phyloP scores from a whole-genome alignment of 1,139 yeast species.

The Petasospora fabianii region DNA sequence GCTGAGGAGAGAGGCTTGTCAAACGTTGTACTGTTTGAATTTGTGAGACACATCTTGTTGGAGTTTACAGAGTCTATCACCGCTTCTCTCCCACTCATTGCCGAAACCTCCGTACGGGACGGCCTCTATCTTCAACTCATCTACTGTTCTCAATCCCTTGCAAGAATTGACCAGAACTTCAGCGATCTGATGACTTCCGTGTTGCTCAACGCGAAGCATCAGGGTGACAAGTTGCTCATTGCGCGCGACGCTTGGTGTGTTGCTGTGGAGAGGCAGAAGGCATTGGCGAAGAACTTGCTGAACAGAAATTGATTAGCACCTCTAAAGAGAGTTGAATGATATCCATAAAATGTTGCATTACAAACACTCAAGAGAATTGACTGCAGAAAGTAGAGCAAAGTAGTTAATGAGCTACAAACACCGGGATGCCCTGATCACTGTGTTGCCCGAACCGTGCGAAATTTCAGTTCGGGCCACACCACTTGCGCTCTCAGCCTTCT shows the following conservation, averaged over 20 bases:
- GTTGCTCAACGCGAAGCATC: conserved; percentile 16
- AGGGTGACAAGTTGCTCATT: conserved; percentile 20
- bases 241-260: conserved; percentile 34
- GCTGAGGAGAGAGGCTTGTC: conserved; percentile 13
- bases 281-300: conserved; percentile 27
- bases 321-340: no score
- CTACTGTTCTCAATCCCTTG: conserved; percentile 72
- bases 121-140: conserved; percentile 69
- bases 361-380: no score
- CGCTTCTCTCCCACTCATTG: conserved; percentile 36
- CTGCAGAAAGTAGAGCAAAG: no score
- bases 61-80: conserved; percentile 34
- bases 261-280: conserved; percentile 37
- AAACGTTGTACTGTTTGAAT: conserved; percentile 36
- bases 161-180: conserved; percentile 68
- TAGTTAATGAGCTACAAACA: no score
- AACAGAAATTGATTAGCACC: background rate
- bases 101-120: conserved; percentile 46
- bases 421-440: no score
- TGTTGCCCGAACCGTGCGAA: conserved; percentile 8
- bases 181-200: conserved; percentile 38
- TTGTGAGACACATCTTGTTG: conserved; percentile 36
- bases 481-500: conserved; percentile 7
- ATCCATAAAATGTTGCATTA: no score
- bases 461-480: conserved; percentile 22